phyloP scores from a whole-genome alignment of 148 eudicot species.

The Cornus florida region DNA sequence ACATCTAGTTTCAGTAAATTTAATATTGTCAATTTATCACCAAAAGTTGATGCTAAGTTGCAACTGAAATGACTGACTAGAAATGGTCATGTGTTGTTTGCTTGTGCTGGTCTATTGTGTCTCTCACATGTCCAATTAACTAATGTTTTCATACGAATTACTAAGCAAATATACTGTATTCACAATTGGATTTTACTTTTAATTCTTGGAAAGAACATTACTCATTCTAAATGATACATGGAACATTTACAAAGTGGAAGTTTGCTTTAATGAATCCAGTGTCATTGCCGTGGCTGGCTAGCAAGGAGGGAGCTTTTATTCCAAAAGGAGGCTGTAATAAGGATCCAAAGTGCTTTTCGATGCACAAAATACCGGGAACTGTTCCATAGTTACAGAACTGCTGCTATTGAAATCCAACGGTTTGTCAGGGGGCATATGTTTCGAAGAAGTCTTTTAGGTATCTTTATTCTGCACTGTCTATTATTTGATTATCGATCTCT shows the following conservation, averaged over 20 bases:
- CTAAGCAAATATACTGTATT: background rate
- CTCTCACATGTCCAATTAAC: background rate
- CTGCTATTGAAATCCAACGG: slow-evolving; percentile 72
- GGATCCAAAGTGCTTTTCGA: slow-evolving; percentile 57
- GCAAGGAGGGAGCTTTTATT: slow-evolving; percentile 41
- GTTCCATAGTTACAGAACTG: slow-evolving; percentile 32
- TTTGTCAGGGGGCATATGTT: slow-evolving; percentile 60
- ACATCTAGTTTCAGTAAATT: too few species aligned
- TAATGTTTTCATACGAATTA: background rate
- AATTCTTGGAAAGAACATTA: background rate
- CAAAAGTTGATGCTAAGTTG: background rate
- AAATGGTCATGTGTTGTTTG: background rate
- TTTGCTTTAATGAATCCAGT: slow-evolving; percentile 36
- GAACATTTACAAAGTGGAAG: background rate
- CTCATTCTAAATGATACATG: background rate
- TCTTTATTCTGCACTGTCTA: background rate
- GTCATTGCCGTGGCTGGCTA: slow-evolving; percentile 62
- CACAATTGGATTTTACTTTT: background rate
- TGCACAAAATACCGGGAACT: slow-evolving; percentile 27
- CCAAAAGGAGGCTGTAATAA: slow-evolving; percentile 51
- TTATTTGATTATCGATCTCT: background rate
- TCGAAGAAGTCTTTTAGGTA: slow-evolving; percentile 69
- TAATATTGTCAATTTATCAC: too few species aligned
- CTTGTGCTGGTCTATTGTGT: background rate
- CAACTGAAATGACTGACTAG: background rate